Conservation (phyloP, 2,329 filamentous ascomycete genomes). For the Fusarium austroafricanum region DNA sequence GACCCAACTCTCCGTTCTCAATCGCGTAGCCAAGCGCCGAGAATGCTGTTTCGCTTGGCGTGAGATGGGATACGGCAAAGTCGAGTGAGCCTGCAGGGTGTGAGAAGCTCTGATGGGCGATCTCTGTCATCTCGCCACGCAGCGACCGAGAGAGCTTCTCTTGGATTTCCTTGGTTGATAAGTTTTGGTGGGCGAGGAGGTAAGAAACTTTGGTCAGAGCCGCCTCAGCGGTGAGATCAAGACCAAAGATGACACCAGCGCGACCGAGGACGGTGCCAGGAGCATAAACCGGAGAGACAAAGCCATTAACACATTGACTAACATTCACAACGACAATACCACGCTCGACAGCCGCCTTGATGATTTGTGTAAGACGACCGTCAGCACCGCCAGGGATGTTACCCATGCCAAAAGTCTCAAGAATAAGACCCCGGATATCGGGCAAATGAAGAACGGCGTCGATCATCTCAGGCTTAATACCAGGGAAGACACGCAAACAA, state of each 20-base stretch:
- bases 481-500: slow-evolving; percentile 89
- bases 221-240: slow-evolving; percentile 90
- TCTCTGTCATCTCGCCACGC: slow-evolving; percentile 87
- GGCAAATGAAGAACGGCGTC: slow-evolving; percentile 83
- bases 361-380: slow-evolving; percentile 80
- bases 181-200: slow-evolving; percentile 75
- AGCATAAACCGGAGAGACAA: slow-evolving; percentile 82
- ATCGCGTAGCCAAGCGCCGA: slow-evolving; percentile 85
- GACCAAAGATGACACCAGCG: slow-evolving; percentile 88
- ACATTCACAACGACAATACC: slow-evolving; percentile 91
- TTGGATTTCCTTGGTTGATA: slow-evolving; percentile 74
- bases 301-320: slow-evolving; percentile 85
- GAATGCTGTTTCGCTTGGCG: slow-evolving; percentile 71
- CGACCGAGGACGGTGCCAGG: slow-evolving; percentile 81
- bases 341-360: slow-evolving; percentile 79
- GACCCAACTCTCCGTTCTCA: slow-evolving; percentile 73
- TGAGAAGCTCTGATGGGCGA: slow-evolving; percentile 77
- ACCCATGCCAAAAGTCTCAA: slow-evolving; percentile 94
- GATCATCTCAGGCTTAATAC: slow-evolving; percentile 93
- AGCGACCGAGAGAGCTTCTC: slow-evolving; percentile 79
- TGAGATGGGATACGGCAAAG: slow-evolving; percentile 57
- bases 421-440: slow-evolving; percentile 81
- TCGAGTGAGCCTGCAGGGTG: slow-evolving; percentile 72
- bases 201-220: slow-evolving; percentile 93
- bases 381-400: slow-evolving; percentile 88